phyloP scores from a whole-genome alignment of 176 grass and related monocot genomes.

The Phyllostachys edulis region DNA sequence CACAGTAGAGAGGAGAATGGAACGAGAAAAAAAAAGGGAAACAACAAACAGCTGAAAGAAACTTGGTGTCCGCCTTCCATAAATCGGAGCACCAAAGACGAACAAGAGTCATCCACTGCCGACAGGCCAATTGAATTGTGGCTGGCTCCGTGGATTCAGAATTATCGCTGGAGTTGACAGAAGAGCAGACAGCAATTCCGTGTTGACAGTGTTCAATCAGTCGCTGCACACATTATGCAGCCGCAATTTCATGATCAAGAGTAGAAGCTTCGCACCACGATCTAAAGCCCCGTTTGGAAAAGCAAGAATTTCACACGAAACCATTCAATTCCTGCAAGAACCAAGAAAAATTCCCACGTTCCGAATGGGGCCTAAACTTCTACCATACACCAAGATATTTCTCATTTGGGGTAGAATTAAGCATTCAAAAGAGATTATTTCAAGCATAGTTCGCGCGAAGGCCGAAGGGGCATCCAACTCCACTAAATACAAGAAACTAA shows the following conservation, averaged over 20 bases:
- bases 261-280: neutral
- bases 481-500: neutral
- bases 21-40: neutral
- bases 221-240: neutral
- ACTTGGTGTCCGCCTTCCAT: neutral
- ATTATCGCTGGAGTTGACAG: neutral
- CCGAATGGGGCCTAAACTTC: neutral
- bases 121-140: neutral
- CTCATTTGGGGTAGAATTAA: neutral
- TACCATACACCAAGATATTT: neutral
- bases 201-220: neutral
- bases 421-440: neutral
- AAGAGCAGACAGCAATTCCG: neutral
- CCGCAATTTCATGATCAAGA: neutral
- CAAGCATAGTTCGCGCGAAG: neutral
- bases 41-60: neutral
- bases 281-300: neutral
- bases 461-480: neutral
- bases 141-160: neutral
- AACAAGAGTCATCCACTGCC: neutral
- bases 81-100: neutral
- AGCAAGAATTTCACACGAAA: neutral
- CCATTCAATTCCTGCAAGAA: neutral
- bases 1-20: too few relatives aligned
- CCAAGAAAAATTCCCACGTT: neutral